phyloP scores from a whole-genome alignment of 345 rosid species.

The Acer saccharum region DNA sequence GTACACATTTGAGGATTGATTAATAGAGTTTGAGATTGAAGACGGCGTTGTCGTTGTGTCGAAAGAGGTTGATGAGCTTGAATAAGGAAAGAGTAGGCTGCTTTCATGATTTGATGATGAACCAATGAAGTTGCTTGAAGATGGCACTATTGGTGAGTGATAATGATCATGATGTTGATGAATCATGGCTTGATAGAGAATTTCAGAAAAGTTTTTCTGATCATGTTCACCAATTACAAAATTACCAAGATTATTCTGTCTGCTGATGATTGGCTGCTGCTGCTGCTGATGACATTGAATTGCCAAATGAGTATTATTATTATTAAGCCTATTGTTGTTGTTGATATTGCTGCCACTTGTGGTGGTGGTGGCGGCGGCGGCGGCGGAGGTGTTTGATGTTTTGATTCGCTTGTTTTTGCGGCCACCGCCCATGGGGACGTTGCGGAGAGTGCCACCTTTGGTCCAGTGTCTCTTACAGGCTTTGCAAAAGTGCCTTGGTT shows the following conservation, averaged over 20 bases:
- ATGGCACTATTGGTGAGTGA: constrained; percentile 22
- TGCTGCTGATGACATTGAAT: constrained; percentile 30
- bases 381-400: constrained; percentile 26
- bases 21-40: constrained; percentile 33
- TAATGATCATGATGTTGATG: constrained; percentile 17
- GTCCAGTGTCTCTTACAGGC: constrained; percentile 97
- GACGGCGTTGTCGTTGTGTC: constrained; percentile 18
- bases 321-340: constrained; percentile 17
- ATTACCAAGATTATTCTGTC: constrained; percentile 27
- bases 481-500: constrained; percentile 91
- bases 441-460: constrained; percentile 84
- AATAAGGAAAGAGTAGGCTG: constrained; percentile 28
- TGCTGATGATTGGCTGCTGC: constrained; percentile 19
- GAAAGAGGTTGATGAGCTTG: constrained; percentile 32
- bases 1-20: constrained; percentile 26
- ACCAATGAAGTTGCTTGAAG: constrained; percentile 11
- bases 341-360: neutral
- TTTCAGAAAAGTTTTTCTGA: constrained; percentile 27
- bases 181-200: constrained; percentile 26
- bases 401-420: constrained; percentile 72
- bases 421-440: constrained; percentile 89
- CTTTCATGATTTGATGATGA: neutral
- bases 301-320: constrained; percentile 20
- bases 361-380: neutral
- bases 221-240: constrained; percentile 20